phyloP scores from a whole-genome alignment of 495 filamentous ascomycete genomes.

The Parmelia sp. region DNA sequence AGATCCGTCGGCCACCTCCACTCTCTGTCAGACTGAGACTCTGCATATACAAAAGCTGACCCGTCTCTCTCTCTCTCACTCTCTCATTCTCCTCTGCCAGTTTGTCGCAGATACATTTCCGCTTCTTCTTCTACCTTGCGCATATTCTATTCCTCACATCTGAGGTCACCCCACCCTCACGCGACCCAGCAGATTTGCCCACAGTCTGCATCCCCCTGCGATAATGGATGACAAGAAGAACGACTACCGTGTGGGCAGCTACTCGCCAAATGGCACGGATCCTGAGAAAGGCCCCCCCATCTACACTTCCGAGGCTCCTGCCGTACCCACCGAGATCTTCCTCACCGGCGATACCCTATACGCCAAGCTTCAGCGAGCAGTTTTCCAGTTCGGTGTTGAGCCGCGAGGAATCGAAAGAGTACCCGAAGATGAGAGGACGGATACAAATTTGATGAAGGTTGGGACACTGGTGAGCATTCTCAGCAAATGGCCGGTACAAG shows the following conservation, averaged over 20 bases:
- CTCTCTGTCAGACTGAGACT: neutral
- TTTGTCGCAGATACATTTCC: neutral
- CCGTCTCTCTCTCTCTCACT: constrained; percentile 5
- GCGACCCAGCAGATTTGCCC: constrained; percentile 19
- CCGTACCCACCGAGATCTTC: constrained; percentile 57
- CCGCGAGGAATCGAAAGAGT: constrained; percentile 77
- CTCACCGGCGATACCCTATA: constrained; percentile 53
- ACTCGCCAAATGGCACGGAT: constrained; percentile 22
- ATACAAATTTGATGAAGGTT: constrained; percentile 59
- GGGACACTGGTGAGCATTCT: constrained; percentile 60
- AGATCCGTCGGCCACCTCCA: constrained; percentile 24
- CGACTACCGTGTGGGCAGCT: constrained; percentile 19
- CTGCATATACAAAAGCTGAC: constrained; percentile 2
- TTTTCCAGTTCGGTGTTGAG: constrained; percentile 65
- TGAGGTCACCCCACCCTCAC: constrained; percentile 17
- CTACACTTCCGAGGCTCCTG: constrained; percentile 48
- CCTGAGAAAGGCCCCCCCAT: constrained; percentile 25
- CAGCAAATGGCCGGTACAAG: neutral
- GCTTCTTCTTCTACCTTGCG: neutral
- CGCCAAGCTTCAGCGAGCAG: constrained; percentile 63
- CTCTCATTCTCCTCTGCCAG: constrained; percentile 2
- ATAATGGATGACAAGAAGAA: constrained; percentile 25
- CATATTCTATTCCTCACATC: neutral
- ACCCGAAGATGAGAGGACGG: constrained; percentile 63
- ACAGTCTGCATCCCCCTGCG: constrained; percentile 16